phyloP scores from a whole-genome alignment of 2,329 filamentous ascomycete genomes.

The Paraconiothyrium brasiliense region DNA sequence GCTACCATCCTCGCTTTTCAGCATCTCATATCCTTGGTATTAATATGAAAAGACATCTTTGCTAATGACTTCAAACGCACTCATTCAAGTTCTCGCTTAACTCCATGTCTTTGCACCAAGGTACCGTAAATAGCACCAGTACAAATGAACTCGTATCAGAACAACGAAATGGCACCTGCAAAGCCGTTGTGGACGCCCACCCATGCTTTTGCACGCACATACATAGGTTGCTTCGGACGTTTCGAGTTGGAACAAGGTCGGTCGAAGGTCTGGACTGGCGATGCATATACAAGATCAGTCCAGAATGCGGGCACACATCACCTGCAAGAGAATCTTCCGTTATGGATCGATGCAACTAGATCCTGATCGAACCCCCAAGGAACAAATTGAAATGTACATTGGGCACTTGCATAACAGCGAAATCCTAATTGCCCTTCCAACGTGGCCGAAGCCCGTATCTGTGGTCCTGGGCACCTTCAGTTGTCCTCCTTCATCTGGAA shows the following conservation, averaged over 20 bases:
- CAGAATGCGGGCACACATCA: neutral
- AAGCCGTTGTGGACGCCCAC: constrained; percentile 6
- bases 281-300: neutral
- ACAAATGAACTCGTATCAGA: constrained; percentile 28
- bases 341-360: constrained; percentile 5
- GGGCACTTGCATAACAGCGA: constrained; percentile 1
- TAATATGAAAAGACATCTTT: constrained; percentile 17
- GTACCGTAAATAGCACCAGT: constrained; percentile 27
- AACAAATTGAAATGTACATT: neutral
- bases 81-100: constrained; percentile 22
- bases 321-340: constrained; percentile 8
- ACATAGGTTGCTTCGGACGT: neutral
- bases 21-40: constrained; percentile 16
- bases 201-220: constrained; percentile 1
- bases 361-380: neutral
- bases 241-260: neutral
- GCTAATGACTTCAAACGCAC: neutral
- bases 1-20: constrained; percentile 11
- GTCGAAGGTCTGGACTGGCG: constrained; percentile 9
- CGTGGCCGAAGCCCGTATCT: neutral
- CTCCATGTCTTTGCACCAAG: constrained; percentile 19
- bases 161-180: constrained; percentile 14
- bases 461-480: neutral
- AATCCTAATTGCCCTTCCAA: neutral
- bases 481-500: constrained; percentile 1